Percentiles rank a stretch among this genome's conserved stretches.
phyloP scores from a whole-genome alignment of 805 yeast genomes.

The Hanseniaspora valbyensis region DNA sequence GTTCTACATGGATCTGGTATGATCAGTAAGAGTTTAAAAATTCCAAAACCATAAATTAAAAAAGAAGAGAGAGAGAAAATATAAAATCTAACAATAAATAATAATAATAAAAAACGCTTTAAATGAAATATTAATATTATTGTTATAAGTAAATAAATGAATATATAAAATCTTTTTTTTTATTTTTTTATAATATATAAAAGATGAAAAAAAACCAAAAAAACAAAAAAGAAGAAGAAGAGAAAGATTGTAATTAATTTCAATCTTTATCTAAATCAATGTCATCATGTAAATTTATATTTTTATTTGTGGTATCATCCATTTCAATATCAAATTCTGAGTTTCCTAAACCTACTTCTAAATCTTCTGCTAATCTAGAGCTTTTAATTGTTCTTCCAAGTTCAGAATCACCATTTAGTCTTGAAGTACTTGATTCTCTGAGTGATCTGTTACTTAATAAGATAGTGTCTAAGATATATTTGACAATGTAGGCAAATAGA shows the following conservation, averaged over 20 bases:
- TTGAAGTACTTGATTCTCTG: not conserved
- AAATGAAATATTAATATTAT: no score
- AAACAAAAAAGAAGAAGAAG: not conserved
- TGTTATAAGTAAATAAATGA: no score
- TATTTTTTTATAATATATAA: no score
- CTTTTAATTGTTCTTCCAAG: not conserved
- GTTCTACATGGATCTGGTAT: slow-evolving; percentile 77
- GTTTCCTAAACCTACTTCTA: slow-evolving; percentile 20
- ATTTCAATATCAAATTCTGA: slow-evolving; percentile 19
- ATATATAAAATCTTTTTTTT: no score
- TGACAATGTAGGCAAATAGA: not conserved
- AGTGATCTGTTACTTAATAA: not conserved
- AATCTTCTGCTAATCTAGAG: slow-evolving; percentile 29
- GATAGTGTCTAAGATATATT: slow-evolving; percentile 2
- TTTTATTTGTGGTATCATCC: slow-evolving; percentile 3
- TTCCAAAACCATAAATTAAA: slow-evolving; percentile 61
- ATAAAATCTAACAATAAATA: not conserved
- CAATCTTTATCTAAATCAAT: slow-evolving; percentile 5
- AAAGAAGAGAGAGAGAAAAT: not conserved
- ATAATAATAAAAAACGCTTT: not conserved
- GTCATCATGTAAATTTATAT: not conserved
- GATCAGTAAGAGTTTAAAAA: slow-evolving; percentile 79
- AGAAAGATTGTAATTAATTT: no score
- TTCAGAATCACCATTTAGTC: not conserved
- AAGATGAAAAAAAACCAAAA: not conserved